phyloP scores from a whole-genome alignment of 495 filamentous ascomycete species.

The Penicillium goetzii region DNA sequence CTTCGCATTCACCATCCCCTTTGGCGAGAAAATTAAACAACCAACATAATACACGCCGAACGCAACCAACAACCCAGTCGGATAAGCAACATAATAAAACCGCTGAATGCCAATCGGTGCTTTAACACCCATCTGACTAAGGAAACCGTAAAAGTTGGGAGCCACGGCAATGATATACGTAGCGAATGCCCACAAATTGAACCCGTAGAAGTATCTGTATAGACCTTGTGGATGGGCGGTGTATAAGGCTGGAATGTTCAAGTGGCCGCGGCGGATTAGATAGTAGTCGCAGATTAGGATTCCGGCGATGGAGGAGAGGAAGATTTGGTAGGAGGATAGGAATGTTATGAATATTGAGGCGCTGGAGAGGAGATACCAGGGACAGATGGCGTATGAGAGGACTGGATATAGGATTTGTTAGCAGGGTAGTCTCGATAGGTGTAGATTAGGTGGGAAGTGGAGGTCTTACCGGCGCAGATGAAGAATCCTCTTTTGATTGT shows the following conservation, averaged over 20 bases:
- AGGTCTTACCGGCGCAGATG: not conserved
- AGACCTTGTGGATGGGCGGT: slow-evolving; percentile 19
- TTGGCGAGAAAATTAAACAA: slow-evolving; percentile 20
- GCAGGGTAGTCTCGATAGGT: not conserved
- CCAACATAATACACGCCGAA: slow-evolving; percentile 33
- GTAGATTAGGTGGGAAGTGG: not conserved
- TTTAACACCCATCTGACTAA: slow-evolving; percentile 42
- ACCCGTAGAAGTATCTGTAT: slow-evolving; percentile 31
- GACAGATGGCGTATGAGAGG: slow-evolving; percentile 37
- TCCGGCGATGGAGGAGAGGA: slow-evolving; percentile 39
- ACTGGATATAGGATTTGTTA: slow-evolving; percentile 10
- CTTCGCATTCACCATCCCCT: slow-evolving; percentile 21
- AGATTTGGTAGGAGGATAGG: slow-evolving; percentile 40
- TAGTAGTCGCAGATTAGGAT: slow-evolving; percentile 41
- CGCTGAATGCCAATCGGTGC: slow-evolving; percentile 34
- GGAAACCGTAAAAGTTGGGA: slow-evolving; percentile 42
- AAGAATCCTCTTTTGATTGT: not conserved
- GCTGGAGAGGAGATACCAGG: slow-evolving; percentile 38
- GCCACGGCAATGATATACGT: slow-evolving; percentile 35
- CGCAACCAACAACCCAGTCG: slow-evolving; percentile 33
- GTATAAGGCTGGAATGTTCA: slow-evolving; percentile 36
- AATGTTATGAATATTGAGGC: slow-evolving; percentile 39
- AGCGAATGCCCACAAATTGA: slow-evolving; percentile 31
- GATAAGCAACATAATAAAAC: slow-evolving; percentile 44
- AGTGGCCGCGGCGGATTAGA: slow-evolving; percentile 33